Percentiles rank a stretch among this genome's conserved stretches.
Evolutionary conservation across 148 eudicot species (phyloP).

Genomic region (Rhododendron vialii): DNA sequence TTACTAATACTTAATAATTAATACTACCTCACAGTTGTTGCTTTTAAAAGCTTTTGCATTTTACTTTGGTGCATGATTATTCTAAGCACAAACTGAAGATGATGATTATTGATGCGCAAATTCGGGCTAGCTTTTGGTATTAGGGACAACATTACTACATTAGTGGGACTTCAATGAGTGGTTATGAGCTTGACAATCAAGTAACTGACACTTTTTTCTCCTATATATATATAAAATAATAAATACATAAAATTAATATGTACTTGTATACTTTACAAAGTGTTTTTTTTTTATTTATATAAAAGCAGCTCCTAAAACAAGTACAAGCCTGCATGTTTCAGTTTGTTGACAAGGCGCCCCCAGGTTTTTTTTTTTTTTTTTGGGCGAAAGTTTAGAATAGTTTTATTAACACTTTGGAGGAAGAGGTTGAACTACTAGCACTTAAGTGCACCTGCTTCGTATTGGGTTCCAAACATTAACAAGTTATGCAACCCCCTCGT

Average conservation of each 20-base stretch:
- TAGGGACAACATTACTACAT: background rate
- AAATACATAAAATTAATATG: background rate
- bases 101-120: conserved; percentile 1
- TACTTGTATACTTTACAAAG: no score
- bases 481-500: background rate
- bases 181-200: background rate
- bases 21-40: background rate
- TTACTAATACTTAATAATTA: background rate
- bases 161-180: background rate
- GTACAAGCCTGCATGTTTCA: background rate
- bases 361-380: background rate
- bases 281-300: background rate
- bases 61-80: background rate
- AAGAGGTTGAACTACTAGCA: background rate
- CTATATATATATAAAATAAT: background rate
- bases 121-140: background rate
- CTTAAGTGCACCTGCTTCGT: background rate
- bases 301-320: background rate
- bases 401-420: no score
- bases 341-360: background rate
- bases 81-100: background rate
- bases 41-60: background rate
- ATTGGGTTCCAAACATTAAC: background rate
- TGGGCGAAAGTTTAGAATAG: background rate
- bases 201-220: background rate